These are phyloP conservation scores for Elsinoe arachidis DNA, from an alignment of 2,329 filamentous ascomycete genomes.

Conservation along the genomic window DNA sequence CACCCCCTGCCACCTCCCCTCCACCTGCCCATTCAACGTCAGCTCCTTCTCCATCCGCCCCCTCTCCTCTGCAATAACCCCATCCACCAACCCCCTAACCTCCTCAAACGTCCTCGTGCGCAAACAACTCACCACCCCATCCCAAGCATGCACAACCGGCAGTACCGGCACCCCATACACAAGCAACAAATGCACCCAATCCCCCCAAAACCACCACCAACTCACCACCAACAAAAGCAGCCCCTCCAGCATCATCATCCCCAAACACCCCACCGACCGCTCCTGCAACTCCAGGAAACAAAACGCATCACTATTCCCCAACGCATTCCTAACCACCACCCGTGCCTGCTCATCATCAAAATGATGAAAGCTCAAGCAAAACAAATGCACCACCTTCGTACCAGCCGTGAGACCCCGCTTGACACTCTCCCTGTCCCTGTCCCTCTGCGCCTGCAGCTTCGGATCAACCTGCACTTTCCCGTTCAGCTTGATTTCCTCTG, in stretches of 20 bases:
- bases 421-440: neutral
- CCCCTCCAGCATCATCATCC: conserved; percentile 28
- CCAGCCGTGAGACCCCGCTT: neutral
- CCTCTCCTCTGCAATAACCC: conserved; percentile 14
- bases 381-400: conserved; percentile 54
- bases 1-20: conserved; percentile 38
- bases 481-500: neutral
- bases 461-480: neutral
- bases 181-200: conserved; percentile 51
- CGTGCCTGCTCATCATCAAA: conserved; percentile 57
- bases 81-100: conserved; percentile 49
- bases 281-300: conserved; percentile 70
- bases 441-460: neutral
- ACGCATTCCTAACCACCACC: conserved; percentile 54
- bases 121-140: conserved; percentile 59
- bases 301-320: conserved; percentile 58
- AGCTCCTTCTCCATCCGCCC: conserved; percentile 37
- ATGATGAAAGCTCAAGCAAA: conserved; percentile 69
- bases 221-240: conserved; percentile 45
- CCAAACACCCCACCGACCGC: conserved; percentile 32
- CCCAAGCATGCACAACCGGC: conserved; percentile 59
- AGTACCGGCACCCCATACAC: conserved; percentile 59
- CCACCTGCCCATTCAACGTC: conserved; percentile 13
- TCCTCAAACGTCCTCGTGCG: conserved; percentile 60
- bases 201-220: conserved; percentile 45